These are phyloP conservation scores for Thielaviopsis punctulata DNA, from an alignment of 2,329 filamentous ascomycete species.

Conservation along the genomic window DNA sequence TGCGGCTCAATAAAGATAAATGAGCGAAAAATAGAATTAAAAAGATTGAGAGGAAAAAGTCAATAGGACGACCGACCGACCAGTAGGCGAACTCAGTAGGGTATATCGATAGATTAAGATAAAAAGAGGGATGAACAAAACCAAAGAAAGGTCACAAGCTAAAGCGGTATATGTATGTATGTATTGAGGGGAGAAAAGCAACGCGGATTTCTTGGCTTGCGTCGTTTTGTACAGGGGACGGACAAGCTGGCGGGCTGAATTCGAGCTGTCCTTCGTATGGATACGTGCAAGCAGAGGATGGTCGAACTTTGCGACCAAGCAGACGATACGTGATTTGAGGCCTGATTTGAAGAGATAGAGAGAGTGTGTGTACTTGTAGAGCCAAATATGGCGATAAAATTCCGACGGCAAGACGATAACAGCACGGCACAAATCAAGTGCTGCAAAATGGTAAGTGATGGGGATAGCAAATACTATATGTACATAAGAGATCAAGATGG, in stretches of 20 bases:
- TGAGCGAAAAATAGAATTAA: neutral
- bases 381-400: neutral
- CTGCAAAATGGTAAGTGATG: neutral
- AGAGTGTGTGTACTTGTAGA: no score
- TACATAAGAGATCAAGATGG: neutral
- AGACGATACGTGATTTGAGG: neutral
- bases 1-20: neutral
- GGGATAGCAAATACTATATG: neutral
- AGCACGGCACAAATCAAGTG: neutral
- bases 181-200: neutral
- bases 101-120: neutral
- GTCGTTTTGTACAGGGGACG: neutral
- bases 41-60: no score
- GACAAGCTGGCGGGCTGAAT: neutral
- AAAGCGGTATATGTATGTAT: neutral
- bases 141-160: neutral
- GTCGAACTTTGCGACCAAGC: neutral
- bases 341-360: neutral
- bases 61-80: neutral
- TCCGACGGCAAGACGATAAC: neutral
- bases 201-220: neutral
- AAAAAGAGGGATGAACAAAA: neutral
- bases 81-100: neutral
- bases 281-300: neutral
- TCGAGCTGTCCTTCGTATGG: neutral